Evolutionary conservation across 2,329 filamentous ascomycete species (phyloP), one percentile per base, ranked within the genome.

Genomic region (Penicillium sp.): DNA sequence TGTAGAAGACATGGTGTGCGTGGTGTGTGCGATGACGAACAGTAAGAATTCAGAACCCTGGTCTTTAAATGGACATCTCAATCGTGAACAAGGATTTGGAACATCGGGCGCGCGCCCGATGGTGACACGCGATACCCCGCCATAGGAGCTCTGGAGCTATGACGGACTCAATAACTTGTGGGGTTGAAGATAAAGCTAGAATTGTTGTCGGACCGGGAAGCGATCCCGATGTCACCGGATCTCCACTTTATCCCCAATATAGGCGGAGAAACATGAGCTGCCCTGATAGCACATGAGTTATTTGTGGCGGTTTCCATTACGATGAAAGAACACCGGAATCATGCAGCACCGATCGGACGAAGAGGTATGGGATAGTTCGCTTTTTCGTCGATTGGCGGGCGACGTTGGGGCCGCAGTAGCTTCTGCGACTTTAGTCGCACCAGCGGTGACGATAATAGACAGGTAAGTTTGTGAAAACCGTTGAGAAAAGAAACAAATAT

Each of bases 361-460:
- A 13, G 45, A 42, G 14, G 35, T 33, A 24, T 64, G 63, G 62
- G 44, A 43, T 5, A 51, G 27, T 26, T 42, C 54, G 13, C 49
- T 60, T 14, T 33, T 57, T 16, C 49, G 53, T 46, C 60, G 58
- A 13, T 48, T 70, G 10, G 57, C 57, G 4, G 68, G 64, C 16
- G 69, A 71, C 49, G n/a, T 70, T 1, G 56, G 59, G 1, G 68
- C 69, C 5, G 68, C 67, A 11, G 52, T 61, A 16, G 45, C 61
- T 19, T 70, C 68, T 7, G 68, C 69, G 3, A 65, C 62, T 4
- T 22, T 70, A 21, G 62, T 71, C 0, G 60, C 68, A 13, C 67
- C 69, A 6, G 58, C 65, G 8, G 65, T 69, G 7, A 64, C 68
- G 6, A 64, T 70, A 24, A 70, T 71, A 31, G 69, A 70, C 33